These are phyloP conservation scores for Spathaspora boniae DNA, from an alignment of 805 yeast species.

Conservation along the genomic window DNA sequence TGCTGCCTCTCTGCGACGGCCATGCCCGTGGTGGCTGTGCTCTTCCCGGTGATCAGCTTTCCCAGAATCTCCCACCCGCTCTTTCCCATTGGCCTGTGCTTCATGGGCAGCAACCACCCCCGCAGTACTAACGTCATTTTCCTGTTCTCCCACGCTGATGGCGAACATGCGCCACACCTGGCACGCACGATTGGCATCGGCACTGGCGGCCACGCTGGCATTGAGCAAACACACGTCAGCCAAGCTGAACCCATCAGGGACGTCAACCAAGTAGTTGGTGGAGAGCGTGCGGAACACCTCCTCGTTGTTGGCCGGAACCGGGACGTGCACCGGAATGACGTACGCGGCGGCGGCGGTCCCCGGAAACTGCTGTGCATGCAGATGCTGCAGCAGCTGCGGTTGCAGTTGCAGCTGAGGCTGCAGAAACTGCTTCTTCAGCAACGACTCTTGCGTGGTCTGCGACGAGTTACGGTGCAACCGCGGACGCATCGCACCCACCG, in stretches of 20 bases:
- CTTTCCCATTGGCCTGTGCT: background rate
- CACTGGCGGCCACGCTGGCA: slow-evolving; percentile 53
- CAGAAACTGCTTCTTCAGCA: slow-evolving; percentile 9
- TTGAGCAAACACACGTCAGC: slow-evolving; percentile 56
- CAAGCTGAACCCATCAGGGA: slow-evolving; percentile 48
- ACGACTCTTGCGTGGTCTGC: slow-evolving; percentile 34
- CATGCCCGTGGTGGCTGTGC: slow-evolving; percentile 5
- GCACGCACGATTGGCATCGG: slow-evolving; percentile 48
- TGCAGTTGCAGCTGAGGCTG: slow-evolving; percentile 9
- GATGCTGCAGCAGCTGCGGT: slow-evolving; percentile 1
- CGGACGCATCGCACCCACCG: slow-evolving; percentile 18
- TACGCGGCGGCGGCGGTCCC: slow-evolving; percentile 22
- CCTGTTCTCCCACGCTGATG: slow-evolving; percentile 36
- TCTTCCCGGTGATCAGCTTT: slow-evolving; percentile 17
- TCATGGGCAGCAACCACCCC: slow-evolving; percentile 8
- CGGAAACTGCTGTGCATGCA: too few species aligned
- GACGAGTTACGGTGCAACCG: slow-evolving; percentile 30
- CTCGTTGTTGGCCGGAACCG: slow-evolving; percentile 41
- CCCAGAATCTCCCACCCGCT: background rate
- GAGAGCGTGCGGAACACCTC: slow-evolving; percentile 47
- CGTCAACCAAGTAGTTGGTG: slow-evolving; percentile 42
- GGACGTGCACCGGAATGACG: slow-evolving; percentile 40
- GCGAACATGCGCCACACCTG: slow-evolving; percentile 63
- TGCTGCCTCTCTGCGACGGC: too few species aligned
- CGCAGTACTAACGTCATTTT: slow-evolving; percentile 1